Conservation (phyloP, 225 moss, liverwort and hornwort species). For the Rhytidiadelphus loreus region DNA sequence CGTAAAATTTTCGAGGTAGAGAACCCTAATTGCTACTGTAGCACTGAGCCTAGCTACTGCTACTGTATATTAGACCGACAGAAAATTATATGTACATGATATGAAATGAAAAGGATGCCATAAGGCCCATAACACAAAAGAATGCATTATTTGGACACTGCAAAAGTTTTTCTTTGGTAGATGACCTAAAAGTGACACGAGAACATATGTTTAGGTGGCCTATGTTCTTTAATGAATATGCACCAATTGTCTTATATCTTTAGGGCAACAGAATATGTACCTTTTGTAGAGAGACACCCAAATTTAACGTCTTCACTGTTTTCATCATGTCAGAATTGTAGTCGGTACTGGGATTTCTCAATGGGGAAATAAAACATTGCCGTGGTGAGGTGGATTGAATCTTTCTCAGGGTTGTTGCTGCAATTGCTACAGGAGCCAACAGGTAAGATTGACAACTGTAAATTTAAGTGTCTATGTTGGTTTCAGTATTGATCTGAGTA, state of each 20-base stretch:
- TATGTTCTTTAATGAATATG: neutral
- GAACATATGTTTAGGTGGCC: neutral
- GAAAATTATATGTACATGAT: no score
- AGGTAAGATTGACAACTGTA: neutral
- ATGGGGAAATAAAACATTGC: neutral
- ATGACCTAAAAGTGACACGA: neutral
- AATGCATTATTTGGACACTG: neutral
- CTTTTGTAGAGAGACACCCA: neutral
- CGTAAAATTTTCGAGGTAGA: neutral
- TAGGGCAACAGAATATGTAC: neutral
- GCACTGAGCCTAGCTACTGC: neutral
- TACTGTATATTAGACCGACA: neutral
- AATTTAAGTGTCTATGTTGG: neutral
- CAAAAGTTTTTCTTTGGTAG: neutral
- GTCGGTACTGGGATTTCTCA: neutral
- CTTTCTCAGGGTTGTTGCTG: neutral
- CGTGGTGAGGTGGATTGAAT: neutral
- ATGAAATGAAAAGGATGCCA: neutral
- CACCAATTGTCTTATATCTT: neutral
- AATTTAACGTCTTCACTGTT: neutral
- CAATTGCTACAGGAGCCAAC: neutral
- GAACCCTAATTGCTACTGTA: neutral
- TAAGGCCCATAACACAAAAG: no score
- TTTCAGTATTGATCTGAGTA: neutral
- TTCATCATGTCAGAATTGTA: neutral